Evolutionary conservation across 2,329 filamentous ascomycete genomes (phyloP).

Genomic region (Chaetomiaceae sp.): DNA sequence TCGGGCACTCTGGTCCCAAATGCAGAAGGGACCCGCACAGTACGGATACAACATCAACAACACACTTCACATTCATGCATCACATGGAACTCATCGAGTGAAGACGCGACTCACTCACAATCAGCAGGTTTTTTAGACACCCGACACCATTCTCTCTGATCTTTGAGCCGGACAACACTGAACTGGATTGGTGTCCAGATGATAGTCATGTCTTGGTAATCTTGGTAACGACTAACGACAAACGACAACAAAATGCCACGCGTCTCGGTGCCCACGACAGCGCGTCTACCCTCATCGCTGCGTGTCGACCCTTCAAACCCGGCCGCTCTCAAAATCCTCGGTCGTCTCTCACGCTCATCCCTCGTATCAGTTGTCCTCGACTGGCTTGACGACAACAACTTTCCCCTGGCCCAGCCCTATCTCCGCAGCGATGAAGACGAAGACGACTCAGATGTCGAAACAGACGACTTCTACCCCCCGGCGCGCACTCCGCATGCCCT

Average conservation of each 20-base stretch:
- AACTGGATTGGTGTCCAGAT: too few relatives aligned
- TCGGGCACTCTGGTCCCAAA: too few relatives aligned
- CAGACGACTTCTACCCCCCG: constrained; percentile 62
- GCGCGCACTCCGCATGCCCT: constrained; percentile 61
- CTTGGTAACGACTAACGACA: background rate
- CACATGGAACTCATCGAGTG: too few relatives aligned
- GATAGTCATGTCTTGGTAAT: too few relatives aligned
- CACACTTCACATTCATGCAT: too few relatives aligned
- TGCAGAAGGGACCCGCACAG: too few relatives aligned
- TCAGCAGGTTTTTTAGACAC: too few relatives aligned
- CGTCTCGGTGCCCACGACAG: constrained; percentile 64
- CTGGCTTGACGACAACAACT: constrained; percentile 69
- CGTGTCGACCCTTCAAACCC: constrained; percentile 62
- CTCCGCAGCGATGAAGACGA: constrained; percentile 39
- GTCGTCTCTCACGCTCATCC: constrained; percentile 64
- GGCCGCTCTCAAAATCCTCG: constrained; percentile 61
- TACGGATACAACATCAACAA: too few relatives aligned
- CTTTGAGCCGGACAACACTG: too few relatives aligned
- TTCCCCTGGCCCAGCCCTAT: constrained; percentile 55
- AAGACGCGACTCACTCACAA: too few relatives aligned
- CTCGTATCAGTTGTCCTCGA: constrained; percentile 67
- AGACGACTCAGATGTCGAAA: constrained; percentile 42
- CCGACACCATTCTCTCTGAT: too few relatives aligned
- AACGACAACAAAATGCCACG: constrained; percentile 39
- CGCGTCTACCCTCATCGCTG: constrained; percentile 65